These are phyloP conservation scores for Mayamaea pseudoterrestris DNA, from an alignment of 108 stramenopile species.

Conservation along the genomic window DNA sequence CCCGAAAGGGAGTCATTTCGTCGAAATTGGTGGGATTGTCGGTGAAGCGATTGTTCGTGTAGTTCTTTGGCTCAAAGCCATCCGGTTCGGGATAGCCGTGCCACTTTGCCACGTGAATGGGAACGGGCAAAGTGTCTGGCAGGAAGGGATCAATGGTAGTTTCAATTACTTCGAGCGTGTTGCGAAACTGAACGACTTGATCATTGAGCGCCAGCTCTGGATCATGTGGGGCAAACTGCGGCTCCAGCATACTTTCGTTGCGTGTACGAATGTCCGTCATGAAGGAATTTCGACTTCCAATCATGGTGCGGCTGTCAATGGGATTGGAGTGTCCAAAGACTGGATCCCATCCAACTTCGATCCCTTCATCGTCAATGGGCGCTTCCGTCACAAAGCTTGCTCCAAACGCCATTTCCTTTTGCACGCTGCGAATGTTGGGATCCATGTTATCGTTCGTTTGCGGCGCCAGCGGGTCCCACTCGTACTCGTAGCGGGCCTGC, in stretches of 20 bases:
- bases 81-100: conserved; percentile 63
- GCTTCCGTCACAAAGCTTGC: conserved; percentile 20
- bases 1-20: conserved; percentile 44
- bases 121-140: conserved; percentile 30
- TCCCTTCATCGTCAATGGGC: conserved; percentile 59
- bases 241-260: conserved; percentile 32
- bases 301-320: conserved; percentile 57
- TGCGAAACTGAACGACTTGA: conserved; percentile 47
- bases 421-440: conserved; percentile 8
- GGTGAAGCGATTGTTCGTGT: conserved; percentile 72
- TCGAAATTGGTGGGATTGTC: conserved; percentile 59
- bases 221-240: conserved; percentile 48
- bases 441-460: conserved; percentile 43
- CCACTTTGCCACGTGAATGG: conserved; percentile 67
- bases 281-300: conserved; percentile 53
- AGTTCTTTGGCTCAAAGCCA: conserved; percentile 40
- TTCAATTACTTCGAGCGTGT: conserved; percentile 59
- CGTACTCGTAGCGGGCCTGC: conserved; percentile 56
- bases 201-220: conserved; percentile 48
- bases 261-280: conserved; percentile 52
- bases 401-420: neutral
- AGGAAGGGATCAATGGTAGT: conserved; percentile 65
- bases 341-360: conserved; percentile 65
- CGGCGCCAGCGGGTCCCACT: conserved; percentile 52
- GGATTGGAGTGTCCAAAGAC: conserved; percentile 65